A percentile compares a stretch with the other conserved stretches of the same genome.
Conservation (phyloP, 441 rosid genomes). For the Melastoma candidum region DNA sequence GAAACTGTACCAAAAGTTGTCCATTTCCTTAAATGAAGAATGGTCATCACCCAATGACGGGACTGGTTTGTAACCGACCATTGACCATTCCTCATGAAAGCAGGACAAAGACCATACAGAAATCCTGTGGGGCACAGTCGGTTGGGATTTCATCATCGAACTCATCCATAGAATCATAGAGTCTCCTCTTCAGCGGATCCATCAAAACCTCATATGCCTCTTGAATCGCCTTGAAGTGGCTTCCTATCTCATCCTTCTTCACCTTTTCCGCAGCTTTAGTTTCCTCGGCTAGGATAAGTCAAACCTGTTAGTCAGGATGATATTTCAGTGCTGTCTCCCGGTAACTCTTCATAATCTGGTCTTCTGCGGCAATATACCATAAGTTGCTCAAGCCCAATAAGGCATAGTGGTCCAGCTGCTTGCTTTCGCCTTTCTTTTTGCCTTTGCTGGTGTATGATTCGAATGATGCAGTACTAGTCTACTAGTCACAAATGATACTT, state of each 20-base stretch:
- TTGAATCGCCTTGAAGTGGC: slow-evolving; percentile 77
- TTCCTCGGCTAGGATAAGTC: slow-evolving; percentile 77
- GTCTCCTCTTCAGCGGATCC: slow-evolving; percentile 81
- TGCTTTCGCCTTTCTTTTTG: slow-evolving; percentile 64
- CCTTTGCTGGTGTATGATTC: slow-evolving; percentile 74
- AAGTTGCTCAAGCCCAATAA: slow-evolving; percentile 80
- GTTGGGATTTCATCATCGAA: slow-evolving; percentile 94
- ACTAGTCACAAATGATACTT: no score
- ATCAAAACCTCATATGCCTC: slow-evolving; percentile 85
- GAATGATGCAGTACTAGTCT: slow-evolving; percentile 43
- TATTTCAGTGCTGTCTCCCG: slow-evolving; percentile 90
- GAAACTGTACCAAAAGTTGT: slow-evolving; percentile 82
- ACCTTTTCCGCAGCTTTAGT: slow-evolving; percentile 87
- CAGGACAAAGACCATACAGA: slow-evolving; percentile 92
- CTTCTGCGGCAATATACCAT: slow-evolving; percentile 92
- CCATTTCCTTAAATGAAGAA: slow-evolving; percentile 60
- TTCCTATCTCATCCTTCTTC: slow-evolving; percentile 83
- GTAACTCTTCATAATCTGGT: slow-evolving; percentile 83
- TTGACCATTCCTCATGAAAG: slow-evolving; percentile 90
- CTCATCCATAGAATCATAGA: slow-evolving; percentile 90
- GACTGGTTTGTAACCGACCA: slow-evolving; percentile 80
- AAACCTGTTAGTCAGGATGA: slow-evolving; percentile 91
- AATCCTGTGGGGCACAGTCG: slow-evolving; percentile 80
- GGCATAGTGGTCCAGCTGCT: slow-evolving; percentile 89
- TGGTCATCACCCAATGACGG: slow-evolving; percentile 68